Evolutionary conservation across 495 filamentous ascomycete genomes (phyloP).

Genomic region (Penicillium goetzii): DNA sequence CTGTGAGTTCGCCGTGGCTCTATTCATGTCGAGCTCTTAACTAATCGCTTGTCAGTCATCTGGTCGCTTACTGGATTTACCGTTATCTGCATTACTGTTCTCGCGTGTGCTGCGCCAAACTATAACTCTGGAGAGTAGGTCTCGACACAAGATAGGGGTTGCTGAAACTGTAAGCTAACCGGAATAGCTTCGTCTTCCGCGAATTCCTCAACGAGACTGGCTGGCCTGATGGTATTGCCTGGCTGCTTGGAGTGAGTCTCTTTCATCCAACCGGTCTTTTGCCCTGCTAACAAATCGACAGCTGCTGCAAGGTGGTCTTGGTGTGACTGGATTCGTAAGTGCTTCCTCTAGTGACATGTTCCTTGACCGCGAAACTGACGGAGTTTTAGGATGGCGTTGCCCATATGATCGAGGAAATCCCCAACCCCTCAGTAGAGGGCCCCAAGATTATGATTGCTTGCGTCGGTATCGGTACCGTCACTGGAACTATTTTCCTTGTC

Average conservation of each 20-base stretch:
- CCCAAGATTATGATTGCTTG: slow-evolving; percentile 75
- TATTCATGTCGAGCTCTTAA: neutral
- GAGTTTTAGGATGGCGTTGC: slow-evolving; percentile 54
- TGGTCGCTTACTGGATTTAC: slow-evolving; percentile 71
- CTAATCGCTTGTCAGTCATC: slow-evolving; percentile 42
- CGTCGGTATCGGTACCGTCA: slow-evolving; percentile 68
- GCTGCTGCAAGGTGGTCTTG: slow-evolving; percentile 63
- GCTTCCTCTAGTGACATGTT: neutral
- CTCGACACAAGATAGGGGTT: slow-evolving; percentile 24
- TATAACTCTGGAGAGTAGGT: slow-evolving; percentile 65
- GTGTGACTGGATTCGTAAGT: slow-evolving; percentile 62
- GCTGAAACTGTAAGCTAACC: slow-evolving; percentile 42
- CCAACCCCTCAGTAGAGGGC: slow-evolving; percentile 64
- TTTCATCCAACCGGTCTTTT: neutral
- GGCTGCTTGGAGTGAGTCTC: slow-evolving; percentile 58
- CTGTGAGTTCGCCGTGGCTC: slow-evolving; percentile 33
- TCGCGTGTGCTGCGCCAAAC: slow-evolving; percentile 63
- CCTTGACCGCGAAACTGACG: slow-evolving; percentile 18
- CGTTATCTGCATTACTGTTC: slow-evolving; percentile 69
- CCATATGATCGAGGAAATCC: slow-evolving; percentile 67
- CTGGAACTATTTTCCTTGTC: slow-evolving; percentile 69
- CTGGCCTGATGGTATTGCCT: slow-evolving; percentile 66
- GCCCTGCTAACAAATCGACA: slow-evolving; percentile 30
- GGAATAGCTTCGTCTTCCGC: slow-evolving; percentile 60
- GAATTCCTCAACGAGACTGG: slow-evolving; percentile 64